Base-by-base conservation (phyloP, 805 yeast species). In the Kodamaea leandrae region DNA sequence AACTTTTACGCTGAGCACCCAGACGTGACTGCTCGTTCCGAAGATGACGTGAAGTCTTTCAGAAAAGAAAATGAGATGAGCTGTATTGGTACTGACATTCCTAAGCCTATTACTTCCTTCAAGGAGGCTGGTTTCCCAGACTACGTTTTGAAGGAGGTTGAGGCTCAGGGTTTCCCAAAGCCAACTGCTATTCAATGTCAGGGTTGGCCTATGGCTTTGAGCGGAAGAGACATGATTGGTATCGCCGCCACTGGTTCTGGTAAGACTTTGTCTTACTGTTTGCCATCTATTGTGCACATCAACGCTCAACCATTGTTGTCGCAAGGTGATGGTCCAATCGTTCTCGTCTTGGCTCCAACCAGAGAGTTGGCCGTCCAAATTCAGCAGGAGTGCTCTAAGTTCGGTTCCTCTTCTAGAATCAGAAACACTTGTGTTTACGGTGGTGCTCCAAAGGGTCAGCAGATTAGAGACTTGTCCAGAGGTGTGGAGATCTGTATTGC, bases 181-280 rank as follows among this genome's bases (percentile, higher is more conserved):
- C 99, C 99, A 57, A 93, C 99, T 43, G 89, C 88, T 52, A 93
- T 93, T 60, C 99, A 93, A 74, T 88, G 96, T 69, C 99, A 93
- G 75, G 99, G 99, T 74, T 93, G 99, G 99, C 99, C 99, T 50
- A 93, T 93, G 99, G 99, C 99, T 60, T 76, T 90, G 45, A 82
- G 91, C 56, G 99, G 99, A 75, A 87, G 98, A 73, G 98, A 93
- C 66, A 85, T 93, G 91, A 86, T 93, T 68, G 99, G 99, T 77
- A 84, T 93, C 65, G 98, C 99, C 43, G 85, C 96, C 54, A 93
- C 99, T 53, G 99, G 99, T 71, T 90, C 97, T 42, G 99, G 99
- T 77, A 93, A 93, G 77, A 93, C 99, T 48, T 76, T 93, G 57
- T 87, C 97, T 30, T 93, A 91, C 77, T 88, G 96, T 76, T 76